Evolutionary conservation across 2,329 filamentous ascomycete genomes (phyloP).

Genomic region (Thyridium curvatum): DNA sequence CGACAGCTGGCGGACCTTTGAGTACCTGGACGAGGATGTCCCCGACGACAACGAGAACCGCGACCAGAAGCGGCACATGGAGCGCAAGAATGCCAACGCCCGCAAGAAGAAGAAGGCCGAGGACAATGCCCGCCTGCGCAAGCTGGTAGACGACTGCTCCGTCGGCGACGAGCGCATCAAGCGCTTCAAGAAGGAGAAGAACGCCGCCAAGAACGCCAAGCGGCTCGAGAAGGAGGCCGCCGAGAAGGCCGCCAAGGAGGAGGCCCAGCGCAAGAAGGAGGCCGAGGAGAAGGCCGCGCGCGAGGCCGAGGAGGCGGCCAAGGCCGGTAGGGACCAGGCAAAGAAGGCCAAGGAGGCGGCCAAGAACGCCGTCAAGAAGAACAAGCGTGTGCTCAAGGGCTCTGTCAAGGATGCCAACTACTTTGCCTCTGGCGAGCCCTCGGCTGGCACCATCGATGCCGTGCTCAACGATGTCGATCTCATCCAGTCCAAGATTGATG

Average conservation of each 20-base stretch:
- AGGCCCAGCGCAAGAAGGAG: conserved; percentile 75
- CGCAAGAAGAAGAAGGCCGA: conserved; percentile 99
- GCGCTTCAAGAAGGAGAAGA: conserved; percentile 88
- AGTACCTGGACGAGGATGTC: conserved; percentile 98
- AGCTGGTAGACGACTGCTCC: conserved; percentile 81
- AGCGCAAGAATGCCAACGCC: conserved; percentile 96
- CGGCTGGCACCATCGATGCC: conserved; percentile 72
- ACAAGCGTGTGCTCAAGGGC: conserved; percentile 93
- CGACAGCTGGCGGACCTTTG: conserved; percentile 94
- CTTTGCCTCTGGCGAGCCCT: conserved; percentile 68
- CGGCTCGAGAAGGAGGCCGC: conserved; percentile 83
- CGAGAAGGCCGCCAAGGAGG: conserved; percentile 79
- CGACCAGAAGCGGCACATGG: conserved; percentile 96
- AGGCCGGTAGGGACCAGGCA: conserved; percentile 70
- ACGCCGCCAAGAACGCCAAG: conserved; percentile 95
- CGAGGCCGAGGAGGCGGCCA: conserved; percentile 81
- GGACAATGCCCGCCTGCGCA: conserved; percentile 85
- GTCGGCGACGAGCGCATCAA: conserved; percentile 92
- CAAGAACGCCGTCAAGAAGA: conserved; percentile 99
- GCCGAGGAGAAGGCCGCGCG: conserved; percentile 74
- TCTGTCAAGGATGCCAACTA: conserved; percentile 98
- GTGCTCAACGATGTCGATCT: conserved; percentile 82
- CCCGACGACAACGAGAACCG: conserved; percentile 98
- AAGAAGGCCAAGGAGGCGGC: conserved; percentile 99
- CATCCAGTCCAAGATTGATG: conserved; percentile 80